These are phyloP conservation scores for Lagenaria siceraria DNA, from an alignment of 306 rosid genomes.

Conservation along the genomic window DNA sequence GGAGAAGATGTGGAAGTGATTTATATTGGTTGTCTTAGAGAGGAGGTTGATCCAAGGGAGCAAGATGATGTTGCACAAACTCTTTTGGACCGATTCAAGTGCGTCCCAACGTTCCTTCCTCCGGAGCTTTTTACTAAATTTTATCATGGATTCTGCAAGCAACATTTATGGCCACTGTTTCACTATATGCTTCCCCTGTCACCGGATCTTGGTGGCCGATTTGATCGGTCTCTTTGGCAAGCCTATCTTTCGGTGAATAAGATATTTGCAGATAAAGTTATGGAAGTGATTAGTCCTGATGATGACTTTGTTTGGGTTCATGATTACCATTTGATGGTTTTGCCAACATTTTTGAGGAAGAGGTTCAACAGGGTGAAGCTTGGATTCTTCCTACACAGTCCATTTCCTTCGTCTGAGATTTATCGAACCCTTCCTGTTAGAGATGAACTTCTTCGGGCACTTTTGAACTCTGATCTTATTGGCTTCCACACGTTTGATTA, in stretches of 20 bases:
- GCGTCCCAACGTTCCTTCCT: conserved; percentile 75
- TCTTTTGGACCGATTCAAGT: conserved; percentile 61
- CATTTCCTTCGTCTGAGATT: conserved; percentile 55
- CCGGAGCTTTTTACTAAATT: conserved; percentile 69
- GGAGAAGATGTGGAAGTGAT: conserved; percentile 74
- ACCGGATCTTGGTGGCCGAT: conserved; percentile 78
- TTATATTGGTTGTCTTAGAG: conserved; percentile 75
- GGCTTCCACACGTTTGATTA: conserved; percentile 92
- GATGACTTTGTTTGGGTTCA: conserved; percentile 79
- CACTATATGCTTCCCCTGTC: conserved; percentile 89
- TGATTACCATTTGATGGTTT: conserved; percentile 87
- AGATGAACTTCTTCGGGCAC: conserved; percentile 80
- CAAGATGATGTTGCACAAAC: conserved; percentile 80
- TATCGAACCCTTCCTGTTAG: conserved; percentile 80
- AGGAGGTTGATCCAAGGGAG: conserved; percentile 48
- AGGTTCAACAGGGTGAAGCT: conserved; percentile 40
- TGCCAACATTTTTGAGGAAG: conserved; percentile 84
- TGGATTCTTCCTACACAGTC: conserved; percentile 54
- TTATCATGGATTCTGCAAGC: conserved; percentile 90
- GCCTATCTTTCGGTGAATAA: conserved; percentile 87
- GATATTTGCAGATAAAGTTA: conserved; percentile 85
- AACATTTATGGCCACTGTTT: conserved; percentile 78
- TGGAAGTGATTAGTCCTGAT: conserved; percentile 73
- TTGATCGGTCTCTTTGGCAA: conserved; percentile 75
- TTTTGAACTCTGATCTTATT: conserved; percentile 70